phyloP scores from a whole-genome alignment of 2,329 filamentous ascomycete genomes.

The Trichoderma simmonsii region DNA sequence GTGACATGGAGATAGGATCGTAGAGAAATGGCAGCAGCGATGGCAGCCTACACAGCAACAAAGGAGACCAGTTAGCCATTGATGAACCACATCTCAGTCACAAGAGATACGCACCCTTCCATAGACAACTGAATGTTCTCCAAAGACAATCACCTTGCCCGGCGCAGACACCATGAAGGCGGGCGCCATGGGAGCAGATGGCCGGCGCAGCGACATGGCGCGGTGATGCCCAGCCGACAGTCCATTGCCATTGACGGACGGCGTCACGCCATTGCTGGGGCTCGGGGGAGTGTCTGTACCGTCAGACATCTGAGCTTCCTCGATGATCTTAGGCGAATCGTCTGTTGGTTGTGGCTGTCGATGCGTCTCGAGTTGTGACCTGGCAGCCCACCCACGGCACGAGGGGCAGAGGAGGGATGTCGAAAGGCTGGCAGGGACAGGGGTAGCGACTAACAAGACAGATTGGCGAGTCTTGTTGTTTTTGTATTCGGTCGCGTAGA shows the following conservation, averaged over 20 bases:
- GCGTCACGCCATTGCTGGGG: conserved; percentile 25
- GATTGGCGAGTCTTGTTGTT: not conserved
- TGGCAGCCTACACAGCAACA: conserved; percentile 61
- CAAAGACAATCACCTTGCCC: conserved; percentile 97
- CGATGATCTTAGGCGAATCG: not conserved
- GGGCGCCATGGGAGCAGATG: conserved; percentile 69
- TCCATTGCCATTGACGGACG: conserved; percentile 22
- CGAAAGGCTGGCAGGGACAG: not conserved
- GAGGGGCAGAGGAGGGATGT: not conserved
- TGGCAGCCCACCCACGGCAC: not conserved
- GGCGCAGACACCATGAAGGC: conserved; percentile 97
- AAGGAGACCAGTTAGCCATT: not conserved
- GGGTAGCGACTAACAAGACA: not conserved
- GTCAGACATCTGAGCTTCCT: conserved; percentile 16
- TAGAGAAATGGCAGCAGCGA: conserved; percentile 91
- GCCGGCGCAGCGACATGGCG: conserved; percentile 50
- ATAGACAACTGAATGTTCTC: conserved; percentile 96
- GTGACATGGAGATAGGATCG: conserved; percentile 96
- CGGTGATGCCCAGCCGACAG: conserved; percentile 28
- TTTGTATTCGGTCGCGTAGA: not conserved
- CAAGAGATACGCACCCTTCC: conserved; percentile 64
- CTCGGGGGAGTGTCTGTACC: conserved; percentile 26
- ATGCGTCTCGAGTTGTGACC: not conserved
- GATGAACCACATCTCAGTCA: not conserved
- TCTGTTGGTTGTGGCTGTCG: not conserved